phyloP scores from a whole-genome alignment of 2,329 filamentous ascomycete genomes.

The Hypoxylon sp. region DNA sequence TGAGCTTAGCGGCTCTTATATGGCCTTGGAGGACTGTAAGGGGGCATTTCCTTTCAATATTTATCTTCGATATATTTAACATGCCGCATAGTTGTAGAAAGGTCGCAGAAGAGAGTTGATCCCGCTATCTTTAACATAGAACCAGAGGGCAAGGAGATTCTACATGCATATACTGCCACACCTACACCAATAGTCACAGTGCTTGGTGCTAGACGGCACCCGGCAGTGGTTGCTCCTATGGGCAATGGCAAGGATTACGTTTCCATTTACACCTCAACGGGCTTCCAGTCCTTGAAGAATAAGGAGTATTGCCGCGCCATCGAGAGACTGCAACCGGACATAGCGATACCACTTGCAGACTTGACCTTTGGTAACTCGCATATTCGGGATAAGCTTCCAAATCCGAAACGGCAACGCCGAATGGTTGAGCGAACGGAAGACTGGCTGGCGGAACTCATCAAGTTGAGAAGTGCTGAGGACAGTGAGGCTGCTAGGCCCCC shows the following conservation, averaged over 20 bases:
- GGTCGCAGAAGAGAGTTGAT: conserved; percentile 57
- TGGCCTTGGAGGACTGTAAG: conserved; percentile 94
- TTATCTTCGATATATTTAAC: conserved; percentile 24
- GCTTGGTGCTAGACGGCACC: conserved; percentile 82
- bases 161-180: conserved; percentile 84
- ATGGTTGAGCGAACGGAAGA: conserved; percentile 89
- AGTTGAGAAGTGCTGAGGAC: conserved; percentile 56
- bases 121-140: conserved; percentile 66
- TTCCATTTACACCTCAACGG: conserved; percentile 87
- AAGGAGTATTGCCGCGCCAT: conserved; percentile 78
- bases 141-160: conserved; percentile 61
- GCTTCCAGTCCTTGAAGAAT: conserved; percentile 80
- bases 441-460: conserved; percentile 81
- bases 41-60: conserved; percentile 26
- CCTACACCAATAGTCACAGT: conserved; percentile 76
- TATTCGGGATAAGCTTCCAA: conserved; percentile 58
- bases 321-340: conserved; percentile 79
- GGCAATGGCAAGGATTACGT: conserved; percentile 80
- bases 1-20: conserved; percentile 77
- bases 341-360: conserved; percentile 84
- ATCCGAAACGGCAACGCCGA: conserved; percentile 80
- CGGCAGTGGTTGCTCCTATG: conserved; percentile 79
- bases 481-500: conserved; percentile 55
- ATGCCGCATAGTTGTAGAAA: conserved; percentile 66
- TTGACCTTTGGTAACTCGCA: conserved; percentile 66